phyloP scores from a whole-genome alignment of 495 filamentous ascomycete species.

The Xylaria palmicola region DNA sequence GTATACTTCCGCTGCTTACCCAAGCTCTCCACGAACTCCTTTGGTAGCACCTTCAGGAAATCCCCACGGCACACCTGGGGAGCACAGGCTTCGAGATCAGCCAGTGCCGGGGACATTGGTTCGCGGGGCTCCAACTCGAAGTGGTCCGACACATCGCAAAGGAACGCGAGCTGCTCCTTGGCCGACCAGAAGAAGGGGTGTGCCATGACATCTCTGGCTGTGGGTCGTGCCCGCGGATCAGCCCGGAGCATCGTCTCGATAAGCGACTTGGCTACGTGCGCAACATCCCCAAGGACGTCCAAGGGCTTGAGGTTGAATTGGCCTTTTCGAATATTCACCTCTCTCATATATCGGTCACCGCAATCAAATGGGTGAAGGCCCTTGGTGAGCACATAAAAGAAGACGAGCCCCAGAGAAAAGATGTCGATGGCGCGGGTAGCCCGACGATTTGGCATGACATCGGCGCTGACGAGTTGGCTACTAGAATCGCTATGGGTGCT shows the following conservation, averaged over 20 bases:
- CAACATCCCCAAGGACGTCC: slow-evolving; percentile 71
- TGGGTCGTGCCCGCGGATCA: slow-evolving; percentile 67
- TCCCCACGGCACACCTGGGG: slow-evolving; percentile 51
- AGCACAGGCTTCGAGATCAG: slow-evolving; percentile 51
- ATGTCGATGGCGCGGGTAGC: slow-evolving; percentile 96
- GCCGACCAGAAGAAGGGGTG: slow-evolving; percentile 96
- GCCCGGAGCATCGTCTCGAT: slow-evolving; percentile 78
- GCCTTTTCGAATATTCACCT: slow-evolving; percentile 93
- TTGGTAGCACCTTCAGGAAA: slow-evolving; percentile 74
- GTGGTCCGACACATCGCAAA: slow-evolving; percentile 91
- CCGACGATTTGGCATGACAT: slow-evolving; percentile 62
- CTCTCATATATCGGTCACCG: slow-evolving; percentile 87
- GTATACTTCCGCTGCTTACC: slow-evolving; percentile 97
- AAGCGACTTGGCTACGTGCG: slow-evolving; percentile 81
- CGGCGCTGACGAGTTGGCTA: slow-evolving; percentile 34
- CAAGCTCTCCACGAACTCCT: slow-evolving; percentile 77
- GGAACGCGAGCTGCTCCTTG: slow-evolving; percentile 83
- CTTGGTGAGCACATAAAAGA: slow-evolving; percentile 90
- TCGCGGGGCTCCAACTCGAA: slow-evolving; percentile 89
- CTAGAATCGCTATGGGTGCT: slow-evolving; percentile 50
- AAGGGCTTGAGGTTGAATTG: slow-evolving; percentile 71
- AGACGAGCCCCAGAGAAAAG: slow-evolving; percentile 92
- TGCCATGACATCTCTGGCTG: slow-evolving; percentile 72
- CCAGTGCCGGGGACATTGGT: slow-evolving; percentile 66
- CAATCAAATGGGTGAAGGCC: slow-evolving; percentile 95